Percentiles rank a stretch among this genome's conserved stretches.
These are phyloP conservation scores for Pseudomonodictys pantanalensis DNA, from an alignment of 495 filamentous ascomycete genomes.

Conservation along the genomic window DNA sequence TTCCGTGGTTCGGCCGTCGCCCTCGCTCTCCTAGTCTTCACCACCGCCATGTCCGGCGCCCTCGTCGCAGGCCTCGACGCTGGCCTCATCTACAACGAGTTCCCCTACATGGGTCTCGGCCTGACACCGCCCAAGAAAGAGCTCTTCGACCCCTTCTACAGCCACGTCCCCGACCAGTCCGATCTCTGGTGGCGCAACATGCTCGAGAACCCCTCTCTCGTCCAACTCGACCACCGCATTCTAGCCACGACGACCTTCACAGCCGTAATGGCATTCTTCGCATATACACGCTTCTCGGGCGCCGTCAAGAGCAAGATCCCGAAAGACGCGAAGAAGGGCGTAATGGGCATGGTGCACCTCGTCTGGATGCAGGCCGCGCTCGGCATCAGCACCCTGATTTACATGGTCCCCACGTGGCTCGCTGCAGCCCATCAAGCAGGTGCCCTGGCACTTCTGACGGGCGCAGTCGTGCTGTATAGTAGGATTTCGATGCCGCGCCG, in stretches of 20 bases:
- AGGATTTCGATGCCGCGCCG: constrained; percentile 56
- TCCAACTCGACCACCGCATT: constrained; percentile 93
- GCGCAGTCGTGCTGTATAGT: constrained; percentile 70
- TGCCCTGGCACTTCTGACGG: constrained; percentile 77
- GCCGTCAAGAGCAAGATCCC: constrained; percentile 64
- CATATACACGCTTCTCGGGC: constrained; percentile 65
- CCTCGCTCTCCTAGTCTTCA: constrained; percentile 76
- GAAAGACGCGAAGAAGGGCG: constrained; percentile 60
- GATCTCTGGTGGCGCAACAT: constrained; percentile 95
- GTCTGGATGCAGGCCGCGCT: constrained; percentile 77
- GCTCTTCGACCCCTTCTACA: constrained; percentile 83
- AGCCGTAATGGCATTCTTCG: constrained; percentile 70
- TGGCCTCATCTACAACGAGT: constrained; percentile 96
- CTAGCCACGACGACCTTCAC: constrained; percentile 86
- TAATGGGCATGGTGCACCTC: constrained; percentile 78
- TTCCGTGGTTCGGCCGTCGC: constrained; percentile 72
- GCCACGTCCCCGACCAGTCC: constrained; percentile 65
- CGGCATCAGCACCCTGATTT: constrained; percentile 85
- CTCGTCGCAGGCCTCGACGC: constrained; percentile 94
- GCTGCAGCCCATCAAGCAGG: constrained; percentile 94
- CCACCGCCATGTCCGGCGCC: constrained; percentile 86
- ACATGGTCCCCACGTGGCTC: constrained; percentile 83
- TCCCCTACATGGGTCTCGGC: constrained; percentile 88
- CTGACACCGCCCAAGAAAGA: constrained; percentile 76
- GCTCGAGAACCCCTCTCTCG: constrained; percentile 91